Conservation (phyloP, 176 grass and related monocot genomes). For the Raddia distichophylla region DNA sequence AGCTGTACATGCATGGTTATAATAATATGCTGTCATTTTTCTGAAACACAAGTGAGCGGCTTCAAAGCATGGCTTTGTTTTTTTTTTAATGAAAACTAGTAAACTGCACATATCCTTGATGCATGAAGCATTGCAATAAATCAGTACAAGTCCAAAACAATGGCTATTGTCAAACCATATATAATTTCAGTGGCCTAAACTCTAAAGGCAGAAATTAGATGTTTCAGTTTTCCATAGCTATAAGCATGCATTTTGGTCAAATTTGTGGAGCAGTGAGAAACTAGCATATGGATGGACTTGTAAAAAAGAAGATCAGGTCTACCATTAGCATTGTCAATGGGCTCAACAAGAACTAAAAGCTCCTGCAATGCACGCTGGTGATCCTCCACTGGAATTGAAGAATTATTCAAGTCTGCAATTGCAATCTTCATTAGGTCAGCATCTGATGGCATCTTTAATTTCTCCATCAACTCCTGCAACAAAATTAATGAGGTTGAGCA, state of each 20-base stretch:
- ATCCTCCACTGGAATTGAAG: constrained; percentile 76
- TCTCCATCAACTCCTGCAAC: constrained; percentile 82
- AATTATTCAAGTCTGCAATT: constrained; percentile 83
- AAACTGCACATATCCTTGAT: constrained; percentile 16
- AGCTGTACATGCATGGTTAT: constrained; percentile 9
- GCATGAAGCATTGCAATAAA: neutral
- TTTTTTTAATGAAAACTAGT: neutral
- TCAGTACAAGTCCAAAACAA: constrained; percentile 10
- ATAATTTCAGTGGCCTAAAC: neutral
- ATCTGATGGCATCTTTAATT: constrained; percentile 85
- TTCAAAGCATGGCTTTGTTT: neutral
- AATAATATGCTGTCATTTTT: neutral
- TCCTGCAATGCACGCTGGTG: constrained; percentile 72
- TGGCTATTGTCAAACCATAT: neutral
- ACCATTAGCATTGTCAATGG: constrained; percentile 90
- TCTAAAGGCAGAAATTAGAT: neutral
- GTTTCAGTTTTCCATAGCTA: neutral
- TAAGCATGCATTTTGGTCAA: neutral
- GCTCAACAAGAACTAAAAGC: constrained; percentile 86
- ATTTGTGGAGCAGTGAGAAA: constrained; percentile 14
- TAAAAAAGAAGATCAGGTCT: constrained; percentile 37
- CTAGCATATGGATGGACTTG: neutral
- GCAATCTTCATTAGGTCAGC: constrained; percentile 90
- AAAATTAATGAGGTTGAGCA: constrained; percentile 13
- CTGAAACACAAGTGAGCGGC: neutral